Conservation (phyloP, 2,329 filamentous ascomycete genomes). For the Hypoxylon sp. region DNA sequence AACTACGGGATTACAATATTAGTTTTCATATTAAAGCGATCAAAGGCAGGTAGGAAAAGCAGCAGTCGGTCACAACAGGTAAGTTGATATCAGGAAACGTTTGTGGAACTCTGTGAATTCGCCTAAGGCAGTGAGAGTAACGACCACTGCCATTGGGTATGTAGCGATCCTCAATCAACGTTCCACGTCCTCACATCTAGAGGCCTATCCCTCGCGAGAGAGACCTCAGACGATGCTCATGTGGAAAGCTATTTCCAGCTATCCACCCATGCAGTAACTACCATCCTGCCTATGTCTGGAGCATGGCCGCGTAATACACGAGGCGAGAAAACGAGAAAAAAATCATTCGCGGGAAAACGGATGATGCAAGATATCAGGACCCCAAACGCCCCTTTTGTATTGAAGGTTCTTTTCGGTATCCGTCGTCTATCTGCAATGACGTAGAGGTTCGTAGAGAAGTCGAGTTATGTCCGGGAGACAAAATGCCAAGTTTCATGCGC, state of each 20-base stretch:
- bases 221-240: conserved; percentile 63
- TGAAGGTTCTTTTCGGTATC: conserved; percentile 69
- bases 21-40: not conserved
- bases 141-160: conserved; percentile 67
- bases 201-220: conserved; percentile 42
- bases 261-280: conserved; percentile 66
- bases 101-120: conserved; percentile 70
- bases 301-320: conserved; percentile 60
- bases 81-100: conserved; percentile 24
- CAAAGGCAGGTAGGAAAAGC: not conserved
- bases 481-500: conserved; percentile 59
- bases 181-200: conserved; percentile 71
- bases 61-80: conserved; percentile 15
- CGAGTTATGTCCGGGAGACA: conserved; percentile 54
- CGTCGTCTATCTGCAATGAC: conserved; percentile 79
- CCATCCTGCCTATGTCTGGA: conserved; percentile 50
- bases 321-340: conserved; percentile 58
- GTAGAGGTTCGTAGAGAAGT: conserved; percentile 53
- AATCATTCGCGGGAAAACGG: conserved; percentile 60
- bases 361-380: conserved; percentile 87
- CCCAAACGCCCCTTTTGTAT: conserved; percentile 77
- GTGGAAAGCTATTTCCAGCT: conserved; percentile 70
- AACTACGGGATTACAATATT: not conserved
- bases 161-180: conserved; percentile 73
- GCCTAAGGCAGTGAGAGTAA: conserved; percentile 67